These are phyloP conservation scores for Knufia petricola DNA, from an alignment of 2,329 filamentous ascomycete species.

Conservation along the genomic window DNA sequence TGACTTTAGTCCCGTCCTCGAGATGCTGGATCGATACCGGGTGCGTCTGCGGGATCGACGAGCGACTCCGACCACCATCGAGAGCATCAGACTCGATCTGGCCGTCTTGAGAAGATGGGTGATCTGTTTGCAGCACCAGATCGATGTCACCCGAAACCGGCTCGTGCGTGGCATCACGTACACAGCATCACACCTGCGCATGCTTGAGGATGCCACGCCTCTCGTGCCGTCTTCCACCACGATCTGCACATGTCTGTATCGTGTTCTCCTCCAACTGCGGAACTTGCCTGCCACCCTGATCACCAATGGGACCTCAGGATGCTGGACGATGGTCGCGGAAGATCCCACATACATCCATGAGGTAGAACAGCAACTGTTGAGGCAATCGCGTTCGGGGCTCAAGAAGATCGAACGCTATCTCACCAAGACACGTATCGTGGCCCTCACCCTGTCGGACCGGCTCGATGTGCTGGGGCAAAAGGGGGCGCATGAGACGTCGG, in stretches of 20 bases:
- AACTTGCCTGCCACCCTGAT: neutral
- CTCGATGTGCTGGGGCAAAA: too few species aligned
- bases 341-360: neutral
- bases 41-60: neutral
- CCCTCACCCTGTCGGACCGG: too few species aligned
- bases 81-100: neutral
- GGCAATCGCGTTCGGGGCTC: neutral
- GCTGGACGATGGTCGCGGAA: neutral
- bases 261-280: neutral
- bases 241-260: neutral
- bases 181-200: neutral
- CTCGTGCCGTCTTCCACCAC: neutral
- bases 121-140: neutral
- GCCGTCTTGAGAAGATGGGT: neutral
- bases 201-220: neutral
- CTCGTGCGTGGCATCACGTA: neutral
- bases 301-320: neutral
- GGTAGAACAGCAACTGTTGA: neutral
- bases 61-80: neutral
- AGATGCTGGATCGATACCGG: slow-evolving; percentile 1
- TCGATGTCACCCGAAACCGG: neutral
- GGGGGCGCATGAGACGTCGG: too few species aligned
- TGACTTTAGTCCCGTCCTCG: neutral
- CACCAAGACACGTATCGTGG: neutral
- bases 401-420: neutral